Base-by-base conservation (phyloP, 2,329 filamentous ascomycete species). In the Nakataea oryzae region DNA sequence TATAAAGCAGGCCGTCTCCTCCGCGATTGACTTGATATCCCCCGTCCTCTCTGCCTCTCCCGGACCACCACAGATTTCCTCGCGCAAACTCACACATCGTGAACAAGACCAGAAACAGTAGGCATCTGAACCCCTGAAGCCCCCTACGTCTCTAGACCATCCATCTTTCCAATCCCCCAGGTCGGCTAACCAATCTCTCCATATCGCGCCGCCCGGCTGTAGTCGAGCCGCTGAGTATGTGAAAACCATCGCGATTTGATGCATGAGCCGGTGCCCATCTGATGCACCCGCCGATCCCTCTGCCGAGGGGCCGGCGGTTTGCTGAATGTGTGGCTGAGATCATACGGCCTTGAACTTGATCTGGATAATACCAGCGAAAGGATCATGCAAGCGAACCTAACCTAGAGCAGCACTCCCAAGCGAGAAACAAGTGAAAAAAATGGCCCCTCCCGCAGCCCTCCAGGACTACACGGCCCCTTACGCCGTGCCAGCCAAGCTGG, bases 371-470 rank as follows among this genome's bases (percentile, higher is more conserved):
- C 72, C 72, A 74, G 92, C 92, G 92, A 92, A 95, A 96, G 92
- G 89, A 96, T 95, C 91, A 96, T 96, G 91, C 90, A 84, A 84
- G 83, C 74, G 24, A 55, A 57, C 59, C 59, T 61, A 57, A 61
- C 59, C 58, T 47, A 41, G 30, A 26, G 17, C 54, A 61, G 59
- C 27, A 32, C 17, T 17, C 34, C 34, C n/a, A 26, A n/a, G n/a
- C n/a, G n/a, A 7, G 32, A 12, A 54, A 55, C 26, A 17, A n/a
- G n/a, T n/a, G n/a, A n/a, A 29, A 59, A 85, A 71, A 69, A 96
- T 96, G 91, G 86, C 89, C 79, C 91, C 91, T 70, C 87, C 90
- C 67, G 83, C 87, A 69, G 80, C 86, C 70, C 85, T 84, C 66
- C 78, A 81, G 60, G 79, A 78, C 70, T 76, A 81, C 74, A 74